Conservation (phyloP, 208 protist genomes). For the Naegleria fowleri region DNA sequence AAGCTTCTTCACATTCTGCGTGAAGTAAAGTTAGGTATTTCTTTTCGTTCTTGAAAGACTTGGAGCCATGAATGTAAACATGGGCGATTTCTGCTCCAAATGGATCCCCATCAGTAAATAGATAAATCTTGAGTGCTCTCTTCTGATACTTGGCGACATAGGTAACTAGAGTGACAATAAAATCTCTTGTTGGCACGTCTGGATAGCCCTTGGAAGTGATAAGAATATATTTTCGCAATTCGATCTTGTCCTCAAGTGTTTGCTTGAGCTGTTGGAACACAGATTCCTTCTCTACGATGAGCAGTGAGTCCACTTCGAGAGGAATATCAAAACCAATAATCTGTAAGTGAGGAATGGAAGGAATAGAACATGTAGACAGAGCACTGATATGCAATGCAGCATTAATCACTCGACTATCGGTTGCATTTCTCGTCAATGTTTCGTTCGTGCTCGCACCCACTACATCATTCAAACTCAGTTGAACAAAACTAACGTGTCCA, state of each 20-base stretch:
- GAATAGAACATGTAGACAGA: background rate
- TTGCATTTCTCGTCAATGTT: background rate
- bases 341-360: background rate
- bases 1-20: background rate
- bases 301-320: background rate
- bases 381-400: background rate
- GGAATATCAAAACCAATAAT: background rate
- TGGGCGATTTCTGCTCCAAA: constrained; percentile 13
- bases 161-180: background rate
- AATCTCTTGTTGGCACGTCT: background rate
- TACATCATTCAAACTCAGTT: background rate
- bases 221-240: background rate
- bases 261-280: background rate
- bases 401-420: too few species aligned
- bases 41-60: background rate
- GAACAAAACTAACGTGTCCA: background rate
- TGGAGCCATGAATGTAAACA: background rate
- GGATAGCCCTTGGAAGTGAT: constrained; percentile 12
- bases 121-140: background rate
- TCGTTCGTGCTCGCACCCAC: background rate
- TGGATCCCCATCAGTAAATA: background rate
- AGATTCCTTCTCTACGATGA: background rate
- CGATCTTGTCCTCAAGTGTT: background rate
- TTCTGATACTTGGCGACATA: background rate
- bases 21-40: background rate